These are phyloP conservation scores for Syzygium malaccense DNA, from an alignment of 441 rosid genomes.

Conservation along the genomic window DNA sequence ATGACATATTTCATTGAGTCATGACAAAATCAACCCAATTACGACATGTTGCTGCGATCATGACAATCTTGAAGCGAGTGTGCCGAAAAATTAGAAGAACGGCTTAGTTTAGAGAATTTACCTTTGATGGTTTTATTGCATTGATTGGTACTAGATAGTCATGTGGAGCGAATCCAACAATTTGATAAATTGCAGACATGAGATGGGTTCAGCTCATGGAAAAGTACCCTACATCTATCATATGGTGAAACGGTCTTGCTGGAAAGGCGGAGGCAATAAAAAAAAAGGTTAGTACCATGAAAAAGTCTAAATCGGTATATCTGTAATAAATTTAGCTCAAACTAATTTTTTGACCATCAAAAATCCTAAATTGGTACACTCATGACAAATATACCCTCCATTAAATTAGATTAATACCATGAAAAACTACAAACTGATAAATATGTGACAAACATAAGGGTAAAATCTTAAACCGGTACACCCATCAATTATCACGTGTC, in stretches of 20 bases:
- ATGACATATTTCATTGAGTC: background rate
- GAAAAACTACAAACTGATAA: too few species aligned
- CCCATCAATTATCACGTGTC: too few species aligned
- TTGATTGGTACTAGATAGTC: background rate
- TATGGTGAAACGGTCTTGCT: background rate
- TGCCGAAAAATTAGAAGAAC: background rate
- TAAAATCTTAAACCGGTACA: too few species aligned
- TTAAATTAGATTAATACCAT: too few species aligned
- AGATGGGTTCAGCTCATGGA: background rate
- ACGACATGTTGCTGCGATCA: background rate
- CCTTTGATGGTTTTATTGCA: background rate
- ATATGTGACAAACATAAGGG: accelerated
- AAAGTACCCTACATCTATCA: background rate
- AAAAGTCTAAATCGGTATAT: too few species aligned
- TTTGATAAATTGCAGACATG: background rate
- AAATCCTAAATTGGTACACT: too few species aligned
- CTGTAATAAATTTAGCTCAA: too few species aligned
- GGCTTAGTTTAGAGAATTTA: background rate
- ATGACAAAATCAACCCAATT: background rate
- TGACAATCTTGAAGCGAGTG: background rate
- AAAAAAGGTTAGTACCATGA: too few species aligned
- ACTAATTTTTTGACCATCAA: too few species aligned
- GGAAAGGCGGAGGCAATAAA: background rate
- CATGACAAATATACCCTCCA: too few species aligned
- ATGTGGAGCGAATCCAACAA: background rate